Evolutionary conservation across 352 stramenopile genomes (phyloP), one percentile per base, ranked within the genome.

Genomic region (Globisporangium middletonii): DNA sequence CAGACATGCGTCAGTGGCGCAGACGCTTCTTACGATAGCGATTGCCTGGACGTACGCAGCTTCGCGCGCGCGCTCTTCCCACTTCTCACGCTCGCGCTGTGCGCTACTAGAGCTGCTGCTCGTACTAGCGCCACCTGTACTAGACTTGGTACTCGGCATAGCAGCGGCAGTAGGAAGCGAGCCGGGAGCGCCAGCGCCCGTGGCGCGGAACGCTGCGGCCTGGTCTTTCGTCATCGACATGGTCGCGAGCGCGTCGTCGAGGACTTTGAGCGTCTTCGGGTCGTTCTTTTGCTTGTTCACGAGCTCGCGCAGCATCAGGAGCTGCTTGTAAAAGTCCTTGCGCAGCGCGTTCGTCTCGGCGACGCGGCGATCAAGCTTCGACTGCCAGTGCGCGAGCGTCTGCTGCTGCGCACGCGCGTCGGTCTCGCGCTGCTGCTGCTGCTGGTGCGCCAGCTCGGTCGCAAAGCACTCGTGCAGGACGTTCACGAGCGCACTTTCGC

Each of bases 311-410:
- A 90, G 68, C 76, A 88, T 77, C 11, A 88, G 68, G 23, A 90
- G 57, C 46, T 90, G 78, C 57, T 84, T 79, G 65, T 88, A 89
- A 46, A 78, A 83, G 55, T 86, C 70, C 56, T 89, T 89, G 46
- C 81, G 78, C 52, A 88, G 60, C 26, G 64, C 68, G 45, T 87
- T 84, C 61, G 75, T 87, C 53, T 87, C 78, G 23, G 75, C 73
- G 47, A 83, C 68, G 41, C 81, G 77, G 12, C 78, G 73, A 52
- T 89, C 77, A 3, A 91, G 66, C 58, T 83, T 79, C 12, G 77
- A 75, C 50, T 86, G 70, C 19, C 80, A 55, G 51, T 81, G 72
- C 16, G 42, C 50, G 2, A 49, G 52, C 5, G n/a, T 12, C 18
- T 65, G 43, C 27, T 67, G 54, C 5, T 33, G 27, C 33, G 65